phyloP scores from a whole-genome alignment of 352 stramenopile genomes.

The Globisporangium spiculum region DNA sequence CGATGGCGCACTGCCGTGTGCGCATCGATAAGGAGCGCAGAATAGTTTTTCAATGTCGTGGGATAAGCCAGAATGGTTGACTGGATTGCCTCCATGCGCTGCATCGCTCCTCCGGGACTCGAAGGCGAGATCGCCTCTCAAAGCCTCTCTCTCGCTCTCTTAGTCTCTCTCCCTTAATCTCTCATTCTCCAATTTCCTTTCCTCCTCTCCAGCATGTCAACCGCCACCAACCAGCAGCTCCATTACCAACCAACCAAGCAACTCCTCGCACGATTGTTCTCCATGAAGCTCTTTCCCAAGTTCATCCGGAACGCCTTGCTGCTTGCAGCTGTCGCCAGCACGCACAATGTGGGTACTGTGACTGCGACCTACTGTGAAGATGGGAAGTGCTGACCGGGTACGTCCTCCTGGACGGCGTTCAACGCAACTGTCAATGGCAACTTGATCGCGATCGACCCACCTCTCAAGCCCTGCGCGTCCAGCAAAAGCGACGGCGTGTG shows the following conservation, averaged over 20 bases:
- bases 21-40: not conserved
- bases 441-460: slow-evolving; percentile 6
- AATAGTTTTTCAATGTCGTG: not conserved
- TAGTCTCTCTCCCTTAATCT: not conserved
- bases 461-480: slow-evolving; percentile 8
- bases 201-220: not conserved
- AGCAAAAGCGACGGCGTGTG: not conserved
- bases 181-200: not conserved
- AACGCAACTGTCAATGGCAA: not conserved
- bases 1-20: not conserved
- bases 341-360: too few species aligned
- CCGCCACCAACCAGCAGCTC: not conserved
- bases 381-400: not conserved
- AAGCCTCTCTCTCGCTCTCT: not conserved
- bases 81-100: not conserved
- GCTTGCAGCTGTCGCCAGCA: not conserved
- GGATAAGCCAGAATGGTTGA: not conserved
- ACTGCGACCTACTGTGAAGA: not conserved
- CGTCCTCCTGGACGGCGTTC: slow-evolving; percentile 1
- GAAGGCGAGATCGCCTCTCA: not conserved
- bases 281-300: not conserved
- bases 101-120: too few species aligned
- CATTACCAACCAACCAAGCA: not conserved
- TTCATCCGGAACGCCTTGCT: not conserved
- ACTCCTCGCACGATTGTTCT: not conserved